Conservation (phyloP, 2,329 filamentous ascomycete species). For the Penicillium sp. region DNA sequence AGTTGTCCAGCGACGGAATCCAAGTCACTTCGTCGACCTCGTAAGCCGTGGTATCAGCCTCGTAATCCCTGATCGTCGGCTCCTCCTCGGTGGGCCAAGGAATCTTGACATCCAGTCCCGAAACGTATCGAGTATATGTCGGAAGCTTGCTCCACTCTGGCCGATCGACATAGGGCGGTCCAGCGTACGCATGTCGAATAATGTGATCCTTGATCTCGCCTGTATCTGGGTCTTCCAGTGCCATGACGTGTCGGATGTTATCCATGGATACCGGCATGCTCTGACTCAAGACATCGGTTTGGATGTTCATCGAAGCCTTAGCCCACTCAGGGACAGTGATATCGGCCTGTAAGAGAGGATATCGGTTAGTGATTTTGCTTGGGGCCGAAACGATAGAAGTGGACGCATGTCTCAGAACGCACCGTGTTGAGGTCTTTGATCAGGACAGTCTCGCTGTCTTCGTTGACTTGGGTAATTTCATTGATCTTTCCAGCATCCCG, state of each 20-base stretch:
- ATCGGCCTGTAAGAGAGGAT: constrained; percentile 33
- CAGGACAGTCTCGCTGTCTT: constrained; percentile 53
- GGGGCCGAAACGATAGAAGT: neutral
- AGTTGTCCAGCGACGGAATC: constrained; percentile 66
- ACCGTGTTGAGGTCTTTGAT: constrained; percentile 63
- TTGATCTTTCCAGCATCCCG: constrained; percentile 80
- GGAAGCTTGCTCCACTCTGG: constrained; percentile 42
- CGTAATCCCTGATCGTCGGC: constrained; percentile 51
- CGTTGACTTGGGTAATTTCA: constrained; percentile 55
- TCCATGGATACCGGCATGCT: constrained; percentile 60
- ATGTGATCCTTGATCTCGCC: constrained; percentile 67
- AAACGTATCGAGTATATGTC: constrained; percentile 52
- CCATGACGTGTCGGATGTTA: constrained; percentile 74
- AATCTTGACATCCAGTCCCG: constrained; percentile 66
- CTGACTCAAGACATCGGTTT: constrained; percentile 44
- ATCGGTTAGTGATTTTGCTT: constrained; percentile 5
- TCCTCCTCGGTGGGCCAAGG: constrained; percentile 64
- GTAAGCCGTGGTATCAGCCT: constrained; percentile 68
- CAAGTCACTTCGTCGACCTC: constrained; percentile 71
- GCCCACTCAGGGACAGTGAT: constrained; percentile 39
- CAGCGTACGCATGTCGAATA: constrained; percentile 63
- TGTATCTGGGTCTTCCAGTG: constrained; percentile 62
- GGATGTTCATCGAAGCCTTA: constrained; percentile 33
- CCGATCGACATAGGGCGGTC: constrained; percentile 49
- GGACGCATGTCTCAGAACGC: constrained; percentile 7